These are phyloP conservation scores for Pezicula neosporulosa DNA, from an alignment of 2,329 filamentous ascomycete species.

Conservation along the genomic window DNA sequence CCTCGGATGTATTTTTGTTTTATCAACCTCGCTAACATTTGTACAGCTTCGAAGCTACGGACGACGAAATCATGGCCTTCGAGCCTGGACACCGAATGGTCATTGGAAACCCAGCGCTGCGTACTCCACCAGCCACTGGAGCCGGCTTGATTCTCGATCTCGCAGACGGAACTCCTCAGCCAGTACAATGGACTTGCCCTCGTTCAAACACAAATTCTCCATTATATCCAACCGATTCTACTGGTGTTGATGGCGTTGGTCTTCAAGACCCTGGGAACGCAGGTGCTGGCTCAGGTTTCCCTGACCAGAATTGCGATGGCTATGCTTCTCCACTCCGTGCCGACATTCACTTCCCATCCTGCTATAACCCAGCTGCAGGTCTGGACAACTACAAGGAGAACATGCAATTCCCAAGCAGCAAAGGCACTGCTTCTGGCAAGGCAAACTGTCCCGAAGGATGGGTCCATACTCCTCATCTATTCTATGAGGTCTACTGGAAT, in stretches of 20 bases:
- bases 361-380: conserved; percentile 70
- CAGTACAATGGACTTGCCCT: conserved; percentile 59
- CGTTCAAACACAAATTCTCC: conserved; percentile 44
- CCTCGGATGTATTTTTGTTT: not conserved
- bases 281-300: conserved; percentile 62
- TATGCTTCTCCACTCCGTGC: conserved; percentile 65
- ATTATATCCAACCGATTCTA: conserved; percentile 50
- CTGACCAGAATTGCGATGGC: conserved; percentile 64
- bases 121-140: conserved; percentile 54
- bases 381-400: conserved; percentile 57
- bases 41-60: conserved; percentile 53
- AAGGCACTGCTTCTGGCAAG: conserved; percentile 28
- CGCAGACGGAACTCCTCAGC: conserved; percentile 46
- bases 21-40: conserved; percentile 23
- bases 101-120: conserved; percentile 65
- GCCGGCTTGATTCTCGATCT: conserved; percentile 49
- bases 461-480: conserved; percentile 67
- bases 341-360: conserved; percentile 85
- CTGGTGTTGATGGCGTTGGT: conserved; percentile 49
- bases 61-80: conserved; percentile 69
- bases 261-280: conserved; percentile 51
- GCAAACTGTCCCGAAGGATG: conserved; percentile 70
- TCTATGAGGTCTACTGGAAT: conserved; percentile 85
- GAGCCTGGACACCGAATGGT: conserved; percentile 78
- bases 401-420: conserved; percentile 68